Evolutionary conservation across 2,329 filamentous ascomycete genomes (phyloP), one percentile per base, ranked within the genome.

Genomic region (Xylariaceae sp.): DNA sequence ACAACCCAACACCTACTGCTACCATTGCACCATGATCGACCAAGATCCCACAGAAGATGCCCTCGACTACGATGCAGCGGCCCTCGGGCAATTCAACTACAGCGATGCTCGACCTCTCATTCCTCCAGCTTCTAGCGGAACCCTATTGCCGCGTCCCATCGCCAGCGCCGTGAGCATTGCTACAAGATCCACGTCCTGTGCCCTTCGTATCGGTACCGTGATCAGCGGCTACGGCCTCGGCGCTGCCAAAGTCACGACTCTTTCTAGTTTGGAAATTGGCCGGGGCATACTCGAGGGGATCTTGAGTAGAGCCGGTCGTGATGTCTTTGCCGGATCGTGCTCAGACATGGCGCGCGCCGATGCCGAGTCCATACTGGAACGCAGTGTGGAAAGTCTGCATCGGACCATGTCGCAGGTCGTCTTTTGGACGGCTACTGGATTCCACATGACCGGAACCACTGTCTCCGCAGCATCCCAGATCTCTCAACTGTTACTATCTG

Each of bases 351-450:
- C 73, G 30, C 72, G 69, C 44, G 66, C 71, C 18, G 78, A 82
- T 52, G 74, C 80, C 32, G 81, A 84, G 60, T 75, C 74, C 2
- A 67, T 83, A 11, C 66, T 85, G 40, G 80, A 82, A 58, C 70
- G 70, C 49, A 81, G 76, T 57, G 70, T 85, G 30, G 77, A 80
- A 50, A 73, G 68, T 47, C 66, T 85, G 39, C 80, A 85, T 57
- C 71, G 73, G 45, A 78, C 77, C 19, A 79, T 85, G 64, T 77
- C 76, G 6, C 75, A 76, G 44, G 72, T 80, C 27, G 78, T 82
- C 38, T 83, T 85, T 58, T 82, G 79, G 71, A 82, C 81, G 1
- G 77, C 78, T 2, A 76, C 82, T 2, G 75, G 81, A 42, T 85
- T 85, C 57, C 72, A 82, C 41, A 60, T 84, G 10, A 82, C 80